phyloP scores from a whole-genome alignment of 2,329 filamentous ascomycete species.

The Grosmannia serpens region DNA sequence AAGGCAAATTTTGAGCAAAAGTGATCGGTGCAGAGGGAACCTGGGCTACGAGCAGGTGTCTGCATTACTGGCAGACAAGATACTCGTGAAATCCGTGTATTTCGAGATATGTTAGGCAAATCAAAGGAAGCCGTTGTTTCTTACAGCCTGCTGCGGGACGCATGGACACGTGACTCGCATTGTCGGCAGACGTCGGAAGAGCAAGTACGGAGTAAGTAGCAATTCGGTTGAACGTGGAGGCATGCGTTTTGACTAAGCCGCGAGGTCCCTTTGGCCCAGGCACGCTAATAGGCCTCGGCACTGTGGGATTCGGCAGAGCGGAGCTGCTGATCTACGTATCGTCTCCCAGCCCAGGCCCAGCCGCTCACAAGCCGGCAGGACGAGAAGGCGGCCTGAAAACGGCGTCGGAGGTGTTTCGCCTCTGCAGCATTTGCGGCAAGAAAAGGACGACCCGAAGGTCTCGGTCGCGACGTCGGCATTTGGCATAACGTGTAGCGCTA shows the following conservation, averaged over 20 bases:
- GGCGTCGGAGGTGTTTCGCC: not conserved
- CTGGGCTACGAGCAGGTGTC: not conserved
- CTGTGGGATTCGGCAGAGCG: slow-evolving; percentile 6
- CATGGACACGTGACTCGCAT: not conserved
- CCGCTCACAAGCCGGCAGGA: not conserved
- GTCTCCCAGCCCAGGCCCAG: not conserved
- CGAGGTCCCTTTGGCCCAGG: not conserved
- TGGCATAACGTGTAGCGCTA: not conserved
- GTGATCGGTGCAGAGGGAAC: not conserved
- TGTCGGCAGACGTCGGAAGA: not conserved
- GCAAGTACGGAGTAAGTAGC: not conserved
- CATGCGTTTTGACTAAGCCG: not conserved
- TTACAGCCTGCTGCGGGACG: not conserved
- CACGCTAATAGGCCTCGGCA: slow-evolving; percentile 2
- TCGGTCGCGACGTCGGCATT: slow-evolving; percentile 6
- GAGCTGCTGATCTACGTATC: not conserved
- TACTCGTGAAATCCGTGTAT: not conserved
- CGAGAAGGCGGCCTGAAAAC: not conserved
- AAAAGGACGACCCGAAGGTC: not conserved
- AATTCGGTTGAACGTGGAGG: not conserved
- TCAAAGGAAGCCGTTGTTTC: not conserved
- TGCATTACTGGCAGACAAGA: not conserved
- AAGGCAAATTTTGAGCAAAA: not conserved
- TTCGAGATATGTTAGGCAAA: not conserved
- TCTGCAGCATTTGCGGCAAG: not conserved